phyloP scores from a whole-genome alignment of 1,284 basidiomycete genomes.

The Puccinia horiana region DNA sequence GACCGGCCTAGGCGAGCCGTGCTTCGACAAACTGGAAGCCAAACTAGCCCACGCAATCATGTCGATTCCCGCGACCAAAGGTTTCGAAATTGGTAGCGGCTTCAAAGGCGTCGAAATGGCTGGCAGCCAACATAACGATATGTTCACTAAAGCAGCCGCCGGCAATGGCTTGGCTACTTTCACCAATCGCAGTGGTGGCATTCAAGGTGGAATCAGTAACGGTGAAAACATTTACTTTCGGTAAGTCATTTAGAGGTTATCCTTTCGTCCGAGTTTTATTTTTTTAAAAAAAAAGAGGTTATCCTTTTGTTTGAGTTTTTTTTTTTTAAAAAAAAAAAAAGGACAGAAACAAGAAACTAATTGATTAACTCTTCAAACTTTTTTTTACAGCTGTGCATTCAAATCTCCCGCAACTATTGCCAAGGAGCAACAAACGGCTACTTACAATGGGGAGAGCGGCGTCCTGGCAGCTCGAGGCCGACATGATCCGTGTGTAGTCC shows the following conservation, averaged over 20 bases:
- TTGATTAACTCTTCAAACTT: neutral
- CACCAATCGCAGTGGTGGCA: slow-evolving; percentile 95
- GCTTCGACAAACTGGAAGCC: slow-evolving; percentile 98
- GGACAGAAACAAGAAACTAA: neutral
- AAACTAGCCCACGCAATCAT: slow-evolving; percentile 96
- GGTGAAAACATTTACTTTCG: slow-evolving; percentile 97
- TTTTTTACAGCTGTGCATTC: slow-evolving; percentile 76
- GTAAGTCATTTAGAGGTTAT: slow-evolving; percentile 59
- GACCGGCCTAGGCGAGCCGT: slow-evolving; percentile 89
- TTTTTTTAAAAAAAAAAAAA: too few species aligned
- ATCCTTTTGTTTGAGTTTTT: neutral
- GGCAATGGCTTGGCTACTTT: slow-evolving; percentile 72
- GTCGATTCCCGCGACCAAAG: slow-evolving; percentile 97
- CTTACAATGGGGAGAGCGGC: slow-evolving; percentile 87
- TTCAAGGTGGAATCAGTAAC: slow-evolving; percentile 97
- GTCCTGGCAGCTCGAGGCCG: slow-evolving; percentile 85
- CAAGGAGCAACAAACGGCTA: slow-evolving; percentile 83
- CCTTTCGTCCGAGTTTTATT: neutral
- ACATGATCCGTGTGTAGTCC: slow-evolving; percentile 97
- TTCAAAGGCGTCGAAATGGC: slow-evolving; percentile 94
- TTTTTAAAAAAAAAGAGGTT: too few species aligned
- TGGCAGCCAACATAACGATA: slow-evolving; percentile 90
- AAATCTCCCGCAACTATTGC: slow-evolving; percentile 98
- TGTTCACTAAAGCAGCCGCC: slow-evolving; percentile 71
- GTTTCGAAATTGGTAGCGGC: slow-evolving; percentile 95